Conservation (phyloP, 1,284 basidiomycete genomes). For the Pyrrhoderma lamaoense region DNA sequence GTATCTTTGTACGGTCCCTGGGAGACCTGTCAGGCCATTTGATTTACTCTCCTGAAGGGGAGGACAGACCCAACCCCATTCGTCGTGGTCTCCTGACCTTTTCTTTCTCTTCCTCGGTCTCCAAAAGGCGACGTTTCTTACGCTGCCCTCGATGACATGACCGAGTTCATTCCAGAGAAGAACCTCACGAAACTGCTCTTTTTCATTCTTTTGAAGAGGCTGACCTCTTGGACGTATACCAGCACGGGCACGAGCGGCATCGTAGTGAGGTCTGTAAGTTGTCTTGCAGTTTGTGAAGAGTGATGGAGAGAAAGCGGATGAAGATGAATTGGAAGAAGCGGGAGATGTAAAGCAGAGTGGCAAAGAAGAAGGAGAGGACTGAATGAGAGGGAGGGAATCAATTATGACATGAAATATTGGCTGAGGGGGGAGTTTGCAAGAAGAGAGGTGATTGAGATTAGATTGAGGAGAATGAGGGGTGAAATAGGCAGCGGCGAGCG, state of each 20-base stretch:
- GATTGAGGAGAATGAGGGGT: conserved; percentile 26
- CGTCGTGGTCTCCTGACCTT: neutral
- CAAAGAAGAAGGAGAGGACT: too few relatives aligned
- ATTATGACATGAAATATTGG: conserved; percentile 37
- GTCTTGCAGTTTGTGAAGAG: conserved; percentile 64
- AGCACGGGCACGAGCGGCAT: conserved; percentile 49
- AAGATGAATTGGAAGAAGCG: too few relatives aligned
- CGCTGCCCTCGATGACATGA: conserved; percentile 54
- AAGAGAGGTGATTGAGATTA: too few relatives aligned
- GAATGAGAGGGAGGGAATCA: conserved; percentile 33
- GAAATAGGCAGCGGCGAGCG: conserved; percentile 33
- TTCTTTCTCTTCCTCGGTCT: conserved; percentile 22
- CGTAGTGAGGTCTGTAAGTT: conserved; percentile 50
- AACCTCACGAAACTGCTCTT: conserved; percentile 38
- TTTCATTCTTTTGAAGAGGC: conserved; percentile 7
- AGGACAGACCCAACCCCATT: conserved; percentile 56
- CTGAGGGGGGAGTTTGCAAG: conserved; percentile 16
- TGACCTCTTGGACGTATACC: conserved; percentile 28
- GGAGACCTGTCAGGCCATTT: conserved; percentile 37
- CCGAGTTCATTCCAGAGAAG: conserved; percentile 49
- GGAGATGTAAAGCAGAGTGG: too few relatives aligned
- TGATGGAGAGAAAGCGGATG: conserved; percentile 30
- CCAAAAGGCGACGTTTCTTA: conserved; percentile 63
- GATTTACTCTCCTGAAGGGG: conserved; percentile 22
- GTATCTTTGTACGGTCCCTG: conserved; percentile 59